Conservation (phyloP, 192 early-diverging fungal genomes). For the Endogone sp. region DNA sequence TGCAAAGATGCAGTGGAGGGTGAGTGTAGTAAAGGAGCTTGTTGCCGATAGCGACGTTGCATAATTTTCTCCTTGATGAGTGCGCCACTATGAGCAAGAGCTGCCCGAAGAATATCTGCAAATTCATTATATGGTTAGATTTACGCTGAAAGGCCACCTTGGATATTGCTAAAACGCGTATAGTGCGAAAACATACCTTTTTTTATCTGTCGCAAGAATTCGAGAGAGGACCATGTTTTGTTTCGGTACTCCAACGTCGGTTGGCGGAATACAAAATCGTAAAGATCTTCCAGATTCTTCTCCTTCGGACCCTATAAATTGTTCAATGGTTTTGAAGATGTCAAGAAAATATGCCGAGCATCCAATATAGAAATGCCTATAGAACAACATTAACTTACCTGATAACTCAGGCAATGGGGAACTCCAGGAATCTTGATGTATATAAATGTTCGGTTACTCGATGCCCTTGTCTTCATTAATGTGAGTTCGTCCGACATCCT, state of each 20-base stretch:
- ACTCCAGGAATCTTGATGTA: conserved; percentile 85
- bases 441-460: conserved; percentile 84
- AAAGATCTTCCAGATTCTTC: conserved; percentile 74
- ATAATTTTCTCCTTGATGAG: conserved; percentile 31
- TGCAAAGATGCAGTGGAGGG: background rate
- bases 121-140: background rate
- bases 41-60: conserved; percentile 24
- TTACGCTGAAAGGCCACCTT: background rate
- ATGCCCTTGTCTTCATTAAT: conserved; percentile 84
- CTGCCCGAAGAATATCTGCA: conserved; percentile 31
- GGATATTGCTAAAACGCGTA: background rate
- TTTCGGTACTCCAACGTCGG: conserved; percentile 79
- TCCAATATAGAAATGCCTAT: background rate
- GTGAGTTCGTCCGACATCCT: conserved; percentile 49
- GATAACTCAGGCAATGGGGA: conserved; percentile 81
- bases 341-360: background rate
- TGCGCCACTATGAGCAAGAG: conserved; percentile 26
- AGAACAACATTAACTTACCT: conserved; percentile 38
- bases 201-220: conserved; percentile 64
- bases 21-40: conserved; percentile 1
- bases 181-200: conserved; percentile 45
- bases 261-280: conserved; percentile 66
- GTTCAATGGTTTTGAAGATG: background rate
- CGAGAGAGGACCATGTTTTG: conserved; percentile 78
- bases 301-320: conserved; percentile 63